Base-by-base conservation (phyloP, 805 yeast genomes). In the Yamadazyma phyllophila region DNA sequence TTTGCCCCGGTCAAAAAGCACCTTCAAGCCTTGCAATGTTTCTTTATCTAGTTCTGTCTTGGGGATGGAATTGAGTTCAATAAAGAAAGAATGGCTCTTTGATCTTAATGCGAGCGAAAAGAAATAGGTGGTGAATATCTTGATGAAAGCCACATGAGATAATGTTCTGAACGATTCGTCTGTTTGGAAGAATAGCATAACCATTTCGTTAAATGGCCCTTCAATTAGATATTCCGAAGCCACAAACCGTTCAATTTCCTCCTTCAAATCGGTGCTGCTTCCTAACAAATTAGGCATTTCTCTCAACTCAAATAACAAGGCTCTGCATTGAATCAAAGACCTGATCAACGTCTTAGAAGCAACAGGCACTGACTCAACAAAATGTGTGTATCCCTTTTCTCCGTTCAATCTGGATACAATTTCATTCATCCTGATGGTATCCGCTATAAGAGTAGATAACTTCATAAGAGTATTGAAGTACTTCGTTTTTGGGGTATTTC, bases 341-440 rank as follows among this genome's bases (percentile, higher is more conserved):
- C 68, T 65, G 2, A 77, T 32, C 11, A 75, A 54, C 1, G 64
- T 57, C 32, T 63, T 59, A 4, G 66, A 41, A 0, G 71, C 46
- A 0, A 56, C 57, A 2, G 72, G 60, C 7, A 68, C 54, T 7
- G 53, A 51, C 9, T 52, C 50, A 9, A 68, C 44, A 41, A 68
- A 67, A 8, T 48, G 45, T 5, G 52, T 41, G 31, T 58, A 58
- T 12, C 63, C 56, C 11, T 49, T 48, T 7, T 39, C 46, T 1
- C 70, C 74, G 13, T 75, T 73, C n/a, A 74, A 57, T 57, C 91
- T 71, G 1, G 82, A 70, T 0, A 83, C 55, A 16, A 83, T 76
- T 54, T 85, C 91, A 32, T 74, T 62, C 74, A 82, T 78, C 17
- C 77, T 70, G 20, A 85, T 71, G 0, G 83, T 75, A 49, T 76